Base-by-base conservation (phyloP, 2,329 filamentous ascomycete genomes). In the Aspergillus chevalieri region DNA sequence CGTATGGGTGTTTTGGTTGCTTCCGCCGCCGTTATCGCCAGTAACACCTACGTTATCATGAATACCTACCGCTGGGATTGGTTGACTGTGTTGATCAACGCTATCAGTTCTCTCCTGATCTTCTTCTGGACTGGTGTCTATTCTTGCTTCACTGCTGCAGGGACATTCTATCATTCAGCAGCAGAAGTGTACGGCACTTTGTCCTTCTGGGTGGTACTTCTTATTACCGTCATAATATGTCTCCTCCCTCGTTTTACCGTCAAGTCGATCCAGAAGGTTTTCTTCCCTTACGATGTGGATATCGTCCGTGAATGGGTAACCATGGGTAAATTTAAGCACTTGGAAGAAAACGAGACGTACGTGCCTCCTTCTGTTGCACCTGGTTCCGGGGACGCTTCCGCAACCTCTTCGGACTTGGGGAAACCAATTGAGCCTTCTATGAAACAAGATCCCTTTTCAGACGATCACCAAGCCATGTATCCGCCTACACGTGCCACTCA, bases 1-100 rank as follows among this genome's bases (percentile, higher is more conserved):
- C 84, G 91, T 57, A 86, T 98, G 63, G 93, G 93, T 61, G 81
- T 89, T 47, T 94, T 93, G 67, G 83, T 96, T 59, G 90, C 85
- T 3, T 89, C 88, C 50, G 87, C 88, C 12, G 84, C 89, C 6
- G 85, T 98, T 51, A 74, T 95, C 58, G 85, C 89, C 38, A 94
- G 95, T 76, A 98, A 98, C 70, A 75, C 85, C 51, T 98, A 97
- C 74, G 89, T 98, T 58, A 76, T 98, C 56, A 84, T 97, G 74
- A 98, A 98, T 72, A 94, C 88, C 1, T 97, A 95, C 70, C 83
- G 92, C 52, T 98, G 93, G 93, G 93, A 98, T 68, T 98, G 92
- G 92, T 77, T 98, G 62, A 94, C 94, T 72, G 71, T 91, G 19
- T 75, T 95, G 51, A 85, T 96, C 54, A 86, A 94, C 46, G 72